Evolutionary conservation across 768 basidiomycete genomes (phyloP).

Genomic region (Boletus reticuloceps): DNA sequence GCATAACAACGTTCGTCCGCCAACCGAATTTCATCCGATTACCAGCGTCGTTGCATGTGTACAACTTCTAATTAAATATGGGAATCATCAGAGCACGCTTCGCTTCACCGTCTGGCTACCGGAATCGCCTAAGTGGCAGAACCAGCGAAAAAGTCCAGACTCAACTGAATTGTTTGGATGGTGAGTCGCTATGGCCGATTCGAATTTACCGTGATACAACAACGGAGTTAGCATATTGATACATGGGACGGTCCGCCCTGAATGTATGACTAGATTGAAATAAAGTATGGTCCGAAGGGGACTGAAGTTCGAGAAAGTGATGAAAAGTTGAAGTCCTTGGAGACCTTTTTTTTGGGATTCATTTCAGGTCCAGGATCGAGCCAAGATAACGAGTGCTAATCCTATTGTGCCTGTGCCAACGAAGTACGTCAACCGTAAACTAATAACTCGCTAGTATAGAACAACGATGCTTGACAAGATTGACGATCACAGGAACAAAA

Average conservation of each 20-base stretch:
- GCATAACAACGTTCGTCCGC: constrained; percentile 8
- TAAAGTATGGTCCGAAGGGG: too few relatives aligned
- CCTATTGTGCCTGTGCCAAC: too few relatives aligned
- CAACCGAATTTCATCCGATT: constrained; percentile 4
- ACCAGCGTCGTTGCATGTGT: neutral
- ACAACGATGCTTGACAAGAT: constrained; percentile 1
- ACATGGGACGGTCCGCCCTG: too few relatives aligned
- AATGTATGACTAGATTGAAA: too few relatives aligned
- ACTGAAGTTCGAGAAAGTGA: too few relatives aligned
- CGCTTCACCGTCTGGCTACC: neutral
- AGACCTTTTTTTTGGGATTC: too few relatives aligned
- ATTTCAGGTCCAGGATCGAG: neutral
- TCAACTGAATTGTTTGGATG: neutral
- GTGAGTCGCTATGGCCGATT: neutral
- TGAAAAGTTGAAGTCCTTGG: too few relatives aligned
- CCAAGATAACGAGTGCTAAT: too few relatives aligned
- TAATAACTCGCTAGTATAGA: neutral
- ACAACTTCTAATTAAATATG: neutral
- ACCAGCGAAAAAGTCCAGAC: neutral
- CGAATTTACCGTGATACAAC: neutral
- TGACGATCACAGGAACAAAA: constrained; percentile 5
- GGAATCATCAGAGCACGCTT: neutral
- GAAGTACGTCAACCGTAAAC: too few relatives aligned
- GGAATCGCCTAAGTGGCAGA: neutral
- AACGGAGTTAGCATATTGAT: too few relatives aligned